Conservation (phyloP, 2,329 filamentous ascomycete species). For the Paracamarosporium sp. region DNA sequence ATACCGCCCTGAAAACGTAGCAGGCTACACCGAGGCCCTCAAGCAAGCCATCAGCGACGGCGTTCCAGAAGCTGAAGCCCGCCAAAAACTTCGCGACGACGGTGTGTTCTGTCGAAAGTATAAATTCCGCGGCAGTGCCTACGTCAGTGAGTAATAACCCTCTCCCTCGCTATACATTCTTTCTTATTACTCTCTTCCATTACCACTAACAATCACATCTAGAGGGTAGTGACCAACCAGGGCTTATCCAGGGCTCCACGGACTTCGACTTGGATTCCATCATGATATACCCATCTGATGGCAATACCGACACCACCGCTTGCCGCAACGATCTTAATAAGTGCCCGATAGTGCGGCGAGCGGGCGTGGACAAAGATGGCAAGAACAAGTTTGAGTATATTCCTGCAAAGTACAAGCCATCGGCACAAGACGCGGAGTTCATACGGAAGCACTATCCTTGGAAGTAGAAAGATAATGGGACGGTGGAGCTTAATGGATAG, state of each 20-base stretch:
- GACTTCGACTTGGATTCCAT: constrained; percentile 6
- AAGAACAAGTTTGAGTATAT: not conserved
- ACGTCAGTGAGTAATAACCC: not conserved
- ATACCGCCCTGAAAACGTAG: not conserved
- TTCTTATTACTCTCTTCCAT: not conserved
- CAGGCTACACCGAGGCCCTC: not conserved
- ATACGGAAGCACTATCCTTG: not conserved
- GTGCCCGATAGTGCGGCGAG: not conserved
- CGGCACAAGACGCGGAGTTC: not conserved
- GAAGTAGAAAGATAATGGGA: not conserved
- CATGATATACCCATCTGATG: constrained; percentile 4
- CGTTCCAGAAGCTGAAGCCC: not conserved
- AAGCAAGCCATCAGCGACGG: not conserved
- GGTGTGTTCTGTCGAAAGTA: not conserved
- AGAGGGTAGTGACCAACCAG: not conserved
- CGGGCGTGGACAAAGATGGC: not conserved
- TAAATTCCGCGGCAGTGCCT: not conserved
- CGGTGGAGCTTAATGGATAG: too few relatives aligned
- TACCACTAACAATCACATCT: not conserved
- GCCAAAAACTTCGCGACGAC: not conserved
- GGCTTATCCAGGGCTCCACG: not conserved
- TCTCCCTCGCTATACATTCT: too few relatives aligned
- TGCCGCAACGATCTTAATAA: not conserved
- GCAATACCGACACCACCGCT: not conserved
- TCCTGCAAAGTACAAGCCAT: not conserved